Percentiles rank a stretch among this genome's conserved stretches.
phyloP scores from a whole-genome alignment of 768 basidiomycete species.

The Boletus rubescentipes region DNA sequence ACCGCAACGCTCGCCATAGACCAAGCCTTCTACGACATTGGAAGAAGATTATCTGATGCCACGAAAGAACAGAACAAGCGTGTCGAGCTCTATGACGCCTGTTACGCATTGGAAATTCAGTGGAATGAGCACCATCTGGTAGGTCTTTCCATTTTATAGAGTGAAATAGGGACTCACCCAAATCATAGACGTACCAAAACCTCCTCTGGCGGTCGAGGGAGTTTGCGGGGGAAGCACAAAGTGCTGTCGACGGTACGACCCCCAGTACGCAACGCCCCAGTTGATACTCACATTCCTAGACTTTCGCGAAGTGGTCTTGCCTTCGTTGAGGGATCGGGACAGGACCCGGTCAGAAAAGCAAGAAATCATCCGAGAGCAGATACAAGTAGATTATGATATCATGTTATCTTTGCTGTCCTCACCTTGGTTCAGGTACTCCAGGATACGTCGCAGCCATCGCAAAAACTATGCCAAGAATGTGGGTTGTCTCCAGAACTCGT shows the following conservation, averaged over 20 bases:
- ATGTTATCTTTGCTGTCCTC: background rate
- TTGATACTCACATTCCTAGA: constrained; percentile 1
- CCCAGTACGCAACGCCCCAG: background rate
- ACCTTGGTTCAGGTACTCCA: constrained; percentile 13
- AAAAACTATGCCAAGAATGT: constrained; percentile 21
- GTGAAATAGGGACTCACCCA: background rate
- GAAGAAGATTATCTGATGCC: constrained; percentile 6
- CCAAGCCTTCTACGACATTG: constrained; percentile 15
- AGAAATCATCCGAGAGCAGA: constrained; percentile 17
- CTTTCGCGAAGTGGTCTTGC: constrained; percentile 18
- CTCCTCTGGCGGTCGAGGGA: constrained; percentile 23
- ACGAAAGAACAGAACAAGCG: constrained; percentile 7
- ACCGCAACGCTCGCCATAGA: constrained; percentile 18
- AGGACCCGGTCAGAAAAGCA: constrained; percentile 9
- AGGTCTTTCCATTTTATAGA: background rate
- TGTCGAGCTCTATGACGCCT: constrained; percentile 10
- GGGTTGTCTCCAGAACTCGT: background rate
- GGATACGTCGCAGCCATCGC: constrained; percentile 17
- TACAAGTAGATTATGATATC: background rate
- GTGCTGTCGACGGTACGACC: constrained; percentile 14
- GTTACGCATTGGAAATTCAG: constrained; percentile 8
- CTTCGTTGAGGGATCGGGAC: constrained; percentile 9
- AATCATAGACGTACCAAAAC: constrained; percentile 10
- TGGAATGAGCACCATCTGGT: constrained; percentile 19
- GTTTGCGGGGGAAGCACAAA: constrained; percentile 21